phyloP scores from a whole-genome alignment of 2,329 filamentous ascomycete species.

The Sporothrix protearum region DNA sequence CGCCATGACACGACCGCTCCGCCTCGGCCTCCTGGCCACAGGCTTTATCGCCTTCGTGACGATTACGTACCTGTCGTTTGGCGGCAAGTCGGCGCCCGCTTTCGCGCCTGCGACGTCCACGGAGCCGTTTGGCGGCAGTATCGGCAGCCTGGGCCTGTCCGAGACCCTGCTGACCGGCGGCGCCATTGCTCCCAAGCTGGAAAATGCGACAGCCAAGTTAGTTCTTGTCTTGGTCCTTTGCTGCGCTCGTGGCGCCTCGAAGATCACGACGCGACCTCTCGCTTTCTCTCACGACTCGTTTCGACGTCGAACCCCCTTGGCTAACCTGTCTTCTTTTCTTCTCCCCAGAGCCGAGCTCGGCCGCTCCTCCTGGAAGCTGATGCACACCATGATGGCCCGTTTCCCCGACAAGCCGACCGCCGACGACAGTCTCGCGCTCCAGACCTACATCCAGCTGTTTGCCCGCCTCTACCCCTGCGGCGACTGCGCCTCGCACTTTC shows the following conservation, averaged over 20 bases:
- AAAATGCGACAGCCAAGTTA: slow-evolving; percentile 77
- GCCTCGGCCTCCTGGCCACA: slow-evolving; percentile 22
- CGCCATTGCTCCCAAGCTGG: slow-evolving; percentile 74
- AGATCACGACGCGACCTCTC: too few species aligned
- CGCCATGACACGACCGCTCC: slow-evolving; percentile 25
- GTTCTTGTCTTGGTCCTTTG: slow-evolving; percentile 26
- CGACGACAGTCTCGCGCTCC: slow-evolving; percentile 60
- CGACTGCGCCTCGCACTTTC: slow-evolving; percentile 66
- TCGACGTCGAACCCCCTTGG: background rate
- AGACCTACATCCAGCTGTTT: slow-evolving; percentile 64
- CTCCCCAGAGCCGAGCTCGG: slow-evolving; percentile 50
- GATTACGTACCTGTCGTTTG: slow-evolving; percentile 23
- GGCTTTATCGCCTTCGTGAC: slow-evolving; percentile 21
- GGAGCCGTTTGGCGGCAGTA: slow-evolving; percentile 10
- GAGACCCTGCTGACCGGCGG: slow-evolving; percentile 58
- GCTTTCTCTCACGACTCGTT: background rate
- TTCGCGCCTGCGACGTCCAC: background rate
- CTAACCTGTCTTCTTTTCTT: background rate
- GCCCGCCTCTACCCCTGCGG: slow-evolving; percentile 67
- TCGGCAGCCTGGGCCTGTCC: slow-evolving; percentile 41
- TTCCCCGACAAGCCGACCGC: slow-evolving; percentile 63
- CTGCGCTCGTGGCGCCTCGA: background rate
- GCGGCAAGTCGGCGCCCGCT: slow-evolving; percentile 10
- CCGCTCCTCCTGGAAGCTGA: slow-evolving; percentile 64
- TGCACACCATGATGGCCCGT: slow-evolving; percentile 67